Percentiles rank a stretch among this genome's conserved stretches.
Evolutionary conservation across 768 basidiomycete genomes (phyloP).

Genomic region (Leccinum uliginosum): DNA sequence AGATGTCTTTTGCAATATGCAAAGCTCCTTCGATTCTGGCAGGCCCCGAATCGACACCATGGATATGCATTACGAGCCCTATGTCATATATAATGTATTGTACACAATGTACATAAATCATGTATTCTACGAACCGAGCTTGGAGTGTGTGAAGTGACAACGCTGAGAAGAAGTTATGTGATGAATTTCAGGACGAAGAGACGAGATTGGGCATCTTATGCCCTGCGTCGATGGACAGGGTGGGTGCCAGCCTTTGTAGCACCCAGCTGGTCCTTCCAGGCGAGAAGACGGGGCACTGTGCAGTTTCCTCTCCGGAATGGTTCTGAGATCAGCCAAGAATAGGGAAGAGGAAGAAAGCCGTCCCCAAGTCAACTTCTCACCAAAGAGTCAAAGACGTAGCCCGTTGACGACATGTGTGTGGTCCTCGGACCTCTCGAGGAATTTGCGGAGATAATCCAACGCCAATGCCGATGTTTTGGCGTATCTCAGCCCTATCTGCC

Average conservation of each 20-base stretch:
- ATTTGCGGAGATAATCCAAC: constrained; percentile 11
- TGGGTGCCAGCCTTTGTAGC: constrained; percentile 23
- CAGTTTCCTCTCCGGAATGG: constrained; percentile 24
- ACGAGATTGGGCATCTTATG: constrained; percentile 3
- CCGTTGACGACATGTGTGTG: constrained; percentile 22
- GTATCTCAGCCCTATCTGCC: constrained; percentile 16
- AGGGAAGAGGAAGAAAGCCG: constrained; percentile 31
- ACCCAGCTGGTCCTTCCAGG: constrained; percentile 22
- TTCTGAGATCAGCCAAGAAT: constrained; percentile 28
- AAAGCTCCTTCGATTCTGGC: not conserved
- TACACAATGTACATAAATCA: not conserved
- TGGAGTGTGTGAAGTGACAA: not conserved
- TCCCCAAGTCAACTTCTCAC: constrained; percentile 25
- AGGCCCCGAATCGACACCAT: not conserved
- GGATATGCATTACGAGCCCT: not conserved
- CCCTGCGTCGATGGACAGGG: constrained; percentile 23
- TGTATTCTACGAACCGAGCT: not conserved
- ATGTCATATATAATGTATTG: too few relatives aligned
- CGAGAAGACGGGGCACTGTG: constrained; percentile 19
- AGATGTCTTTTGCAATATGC: not conserved
- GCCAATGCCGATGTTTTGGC: constrained; percentile 13
- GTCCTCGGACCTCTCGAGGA: constrained; percentile 15
- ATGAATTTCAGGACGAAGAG: not conserved
- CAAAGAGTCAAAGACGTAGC: constrained; percentile 29
- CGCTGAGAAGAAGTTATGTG: not conserved